phyloP scores from a whole-genome alignment of 176 grass and related monocot species.

The Phyllostachys edulis region DNA sequence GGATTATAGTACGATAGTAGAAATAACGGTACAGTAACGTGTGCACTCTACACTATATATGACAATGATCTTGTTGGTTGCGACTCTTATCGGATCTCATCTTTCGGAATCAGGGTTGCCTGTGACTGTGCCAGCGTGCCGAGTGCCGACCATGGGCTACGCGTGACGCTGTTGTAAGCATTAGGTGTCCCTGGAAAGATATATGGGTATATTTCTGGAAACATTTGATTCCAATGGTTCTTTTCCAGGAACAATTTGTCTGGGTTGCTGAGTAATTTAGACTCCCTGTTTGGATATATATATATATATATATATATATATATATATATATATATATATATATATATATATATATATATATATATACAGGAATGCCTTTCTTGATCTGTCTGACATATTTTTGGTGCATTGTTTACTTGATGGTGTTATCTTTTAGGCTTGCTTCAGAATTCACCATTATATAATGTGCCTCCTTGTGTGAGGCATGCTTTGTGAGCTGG shows the following conservation, averaged over 20 bases:
- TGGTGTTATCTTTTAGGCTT: not conserved
- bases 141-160: not conserved
- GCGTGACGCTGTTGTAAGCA: not conserved
- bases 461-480: too few relatives aligned
- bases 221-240: not conserved
- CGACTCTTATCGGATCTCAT: not conserved
- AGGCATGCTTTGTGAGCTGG: too few relatives aligned
- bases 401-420: not conserved
- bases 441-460: not conserved
- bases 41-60: not conserved
- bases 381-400: not conserved
- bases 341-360: too few relatives aligned
- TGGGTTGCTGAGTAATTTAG: constrained; percentile 24
- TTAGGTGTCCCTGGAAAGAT: not conserved
- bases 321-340: too few relatives aligned
- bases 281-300: not conserved
- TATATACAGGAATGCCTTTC: not conserved
- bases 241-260: not conserved
- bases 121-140: not conserved
- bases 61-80: constrained; percentile 1
- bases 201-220: not conserved
- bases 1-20: not conserved
- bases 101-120: not conserved
- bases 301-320: too few relatives aligned
- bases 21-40: too few relatives aligned